Percentiles rank a stretch among this genome's conserved stretches.
Conservation (phyloP, 2,329 filamentous ascomycete species). For the Lachnellula arida region DNA sequence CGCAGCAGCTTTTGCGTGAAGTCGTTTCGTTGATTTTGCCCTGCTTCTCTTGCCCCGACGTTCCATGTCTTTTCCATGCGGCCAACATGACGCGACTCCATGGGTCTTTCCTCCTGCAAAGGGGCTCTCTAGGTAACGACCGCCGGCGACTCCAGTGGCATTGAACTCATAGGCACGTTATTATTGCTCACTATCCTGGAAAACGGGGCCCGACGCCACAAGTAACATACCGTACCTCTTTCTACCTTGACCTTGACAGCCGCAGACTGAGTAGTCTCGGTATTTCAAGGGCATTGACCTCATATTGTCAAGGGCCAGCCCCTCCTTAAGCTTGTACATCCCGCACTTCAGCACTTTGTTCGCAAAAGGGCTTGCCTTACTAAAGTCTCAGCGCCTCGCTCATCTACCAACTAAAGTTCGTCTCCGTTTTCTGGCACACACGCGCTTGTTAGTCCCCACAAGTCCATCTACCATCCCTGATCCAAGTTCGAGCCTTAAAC, state of each 20-base stretch:
- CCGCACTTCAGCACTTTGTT: conserved; percentile 9
- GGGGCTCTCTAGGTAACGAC: conserved; percentile 1
- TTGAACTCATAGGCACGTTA: conserved; percentile 3
- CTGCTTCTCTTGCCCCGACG: not conserved
- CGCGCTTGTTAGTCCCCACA: conserved; percentile 24
- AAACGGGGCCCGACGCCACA: conserved; percentile 18
- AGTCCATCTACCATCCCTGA: conserved; percentile 15
- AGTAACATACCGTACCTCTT: conserved; percentile 6
- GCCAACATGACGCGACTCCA: conserved; percentile 2
- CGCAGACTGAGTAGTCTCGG: conserved; percentile 10
- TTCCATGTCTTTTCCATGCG: conserved; percentile 6
- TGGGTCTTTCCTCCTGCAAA: conserved; percentile 1
- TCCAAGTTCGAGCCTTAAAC: conserved; percentile 18
- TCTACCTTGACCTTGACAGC: conserved; percentile 2
- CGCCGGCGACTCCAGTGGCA: conserved; percentile 24
- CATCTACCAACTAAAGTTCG: conserved; percentile 17
- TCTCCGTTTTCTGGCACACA: conserved; percentile 20
- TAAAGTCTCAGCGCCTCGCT: conserved; percentile 19
- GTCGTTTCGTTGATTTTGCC: not conserved
- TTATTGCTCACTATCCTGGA: conserved; percentile 3
- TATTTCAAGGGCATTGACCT: not conserved
- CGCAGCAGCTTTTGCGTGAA: conserved; percentile 13
- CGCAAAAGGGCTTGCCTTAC: conserved; percentile 18
- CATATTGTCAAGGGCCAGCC: conserved; percentile 1
- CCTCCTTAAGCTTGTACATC: conserved; percentile 4